phyloP scores from a whole-genome alignment of 306 rosid genomes.

The Delonix regia region DNA sequence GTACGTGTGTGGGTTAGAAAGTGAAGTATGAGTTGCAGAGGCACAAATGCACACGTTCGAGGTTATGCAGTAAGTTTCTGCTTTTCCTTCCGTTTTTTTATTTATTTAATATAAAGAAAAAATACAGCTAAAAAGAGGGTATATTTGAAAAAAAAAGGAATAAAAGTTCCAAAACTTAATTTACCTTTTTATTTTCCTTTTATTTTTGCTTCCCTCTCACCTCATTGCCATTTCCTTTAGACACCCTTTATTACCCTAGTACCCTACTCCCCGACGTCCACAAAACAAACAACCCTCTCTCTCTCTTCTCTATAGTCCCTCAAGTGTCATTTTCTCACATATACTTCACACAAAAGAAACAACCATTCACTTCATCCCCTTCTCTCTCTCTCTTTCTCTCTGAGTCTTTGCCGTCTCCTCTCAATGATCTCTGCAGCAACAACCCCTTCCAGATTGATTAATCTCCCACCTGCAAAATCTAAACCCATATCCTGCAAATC shows the following conservation, averaged over 20 bases:
- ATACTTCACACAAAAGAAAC: slow-evolving; percentile 98
- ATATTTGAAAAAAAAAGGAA: neutral
- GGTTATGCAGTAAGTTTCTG: slow-evolving; percentile 15
- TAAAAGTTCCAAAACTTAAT: neutral
- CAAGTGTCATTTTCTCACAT: slow-evolving; percentile 99
- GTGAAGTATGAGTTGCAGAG: slow-evolving; percentile 45
- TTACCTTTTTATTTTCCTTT: slow-evolving; percentile 2
- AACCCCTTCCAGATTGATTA: slow-evolving; percentile 53
- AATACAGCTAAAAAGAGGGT: slow-evolving; percentile 3
- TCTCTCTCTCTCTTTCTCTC: slow-evolving; percentile 39
- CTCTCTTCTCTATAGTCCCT: slow-evolving; percentile 46
- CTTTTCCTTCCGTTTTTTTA: neutral
- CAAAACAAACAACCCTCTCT: slow-evolving; percentile 71
- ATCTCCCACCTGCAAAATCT: slow-evolving; percentile 48
- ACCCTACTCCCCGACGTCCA: slow-evolving; percentile 56
- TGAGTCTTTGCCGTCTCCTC: slow-evolving; percentile 40
- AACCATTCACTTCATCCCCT: slow-evolving; percentile 96
- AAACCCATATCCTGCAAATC: slow-evolving; percentile 25
- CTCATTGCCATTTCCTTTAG: slow-evolving; percentile 31
- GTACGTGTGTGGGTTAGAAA: slow-evolving; percentile 35
- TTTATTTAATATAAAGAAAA: neutral
- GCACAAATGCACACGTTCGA: slow-evolving; percentile 52
- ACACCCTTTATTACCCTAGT: slow-evolving; percentile 34
- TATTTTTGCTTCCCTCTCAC: neutral
- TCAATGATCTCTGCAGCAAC: slow-evolving; percentile 75